Conservation (phyloP, 2,329 filamentous ascomycete species). For the Penicillium sp. region DNA sequence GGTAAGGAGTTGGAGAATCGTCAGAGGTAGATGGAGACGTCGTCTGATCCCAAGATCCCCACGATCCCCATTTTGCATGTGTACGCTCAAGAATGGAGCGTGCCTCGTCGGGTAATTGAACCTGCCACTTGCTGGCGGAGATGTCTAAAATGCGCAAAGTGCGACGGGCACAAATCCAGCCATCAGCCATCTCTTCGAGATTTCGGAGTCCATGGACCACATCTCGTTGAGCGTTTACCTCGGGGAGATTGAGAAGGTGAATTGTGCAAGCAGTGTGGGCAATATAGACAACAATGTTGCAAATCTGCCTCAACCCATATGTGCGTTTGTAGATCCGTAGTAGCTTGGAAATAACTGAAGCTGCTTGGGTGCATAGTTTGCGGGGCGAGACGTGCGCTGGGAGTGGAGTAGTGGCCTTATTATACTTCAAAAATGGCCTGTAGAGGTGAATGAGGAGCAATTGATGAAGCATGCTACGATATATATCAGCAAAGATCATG, state of each 20-base stretch:
- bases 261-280: conserved; percentile 91
- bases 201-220: conserved; percentile 87
- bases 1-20: conserved; percentile 20
- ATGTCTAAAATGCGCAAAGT: conserved; percentile 80
- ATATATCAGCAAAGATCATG: conserved; percentile 14
- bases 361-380: conserved; percentile 84
- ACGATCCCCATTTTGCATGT: conserved; percentile 72
- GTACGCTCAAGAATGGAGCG: conserved; percentile 67
- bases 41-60: conserved; percentile 45
- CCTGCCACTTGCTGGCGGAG: conserved; percentile 80
- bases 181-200: conserved; percentile 89
- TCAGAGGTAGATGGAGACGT: conserved; percentile 29
- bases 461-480: conserved; percentile 87
- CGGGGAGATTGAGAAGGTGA: conserved; percentile 84
- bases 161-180: conserved; percentile 83
- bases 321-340: conserved; percentile 88
- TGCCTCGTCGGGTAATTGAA: conserved; percentile 80
- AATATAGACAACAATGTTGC: conserved; percentile 95
- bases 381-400: conserved; percentile 83
- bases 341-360: conserved; percentile 84
- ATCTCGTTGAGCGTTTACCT: conserved; percentile 83
- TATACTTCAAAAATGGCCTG: conserved; percentile 89
- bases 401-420: conserved; percentile 70
- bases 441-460: conserved; percentile 93
- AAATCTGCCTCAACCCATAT: conserved; percentile 87